Evolutionary conservation across 2,329 filamentous ascomycete species (phyloP), one percentile per base, ranked within the genome.

Genomic region (Cordyceps sp.): DNA sequence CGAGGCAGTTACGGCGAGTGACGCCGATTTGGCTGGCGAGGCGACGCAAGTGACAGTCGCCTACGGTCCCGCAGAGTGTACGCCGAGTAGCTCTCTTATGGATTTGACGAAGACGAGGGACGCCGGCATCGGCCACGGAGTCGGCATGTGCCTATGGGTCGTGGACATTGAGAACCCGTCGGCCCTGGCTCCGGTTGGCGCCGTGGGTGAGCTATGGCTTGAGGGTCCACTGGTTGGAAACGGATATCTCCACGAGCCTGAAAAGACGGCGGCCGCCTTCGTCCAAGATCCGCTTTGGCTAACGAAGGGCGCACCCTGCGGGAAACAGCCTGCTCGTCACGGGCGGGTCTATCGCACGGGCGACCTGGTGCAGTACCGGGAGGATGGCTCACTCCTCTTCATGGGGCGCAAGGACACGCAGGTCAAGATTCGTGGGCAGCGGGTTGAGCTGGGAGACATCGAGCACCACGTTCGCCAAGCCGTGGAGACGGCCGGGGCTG

Each of bases 201-300:
- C 39, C 4, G 39, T 46, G 5, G 57, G 57, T 5, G 57, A 60
- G 34, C 35, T 59, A 6, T 30, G 54, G 4, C 38, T 62, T 16
- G 54, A 55, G 30, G 59, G 59, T 0, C 60, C 61, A 3, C 52
- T 57, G 4, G 47, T 72, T 10, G 63, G 57, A 8, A 45, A 54
- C 15, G 64, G 62, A 10, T 72, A 72, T 35, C 47, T 67, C 12
- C 56, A 62, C 26, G 56, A 65, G 14, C 42, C 49, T 0, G 45
- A 47, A 14, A 62, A 62, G 38, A 70, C 66, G 0, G 43, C 46
- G 3, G 54, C 54, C n/a, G 48, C 52, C 0, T 72, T 46, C 19
- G 33, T 70, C 32, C 51, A 66, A 16, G 44, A 51, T 16, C 51
- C 57, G 21, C 53, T 54, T 0, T 48, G 41, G 40, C 33, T 45